Evolutionary conservation across 768 basidiomycete species (phyloP).

Genomic region (Sporobolomyces roseus): DNA sequence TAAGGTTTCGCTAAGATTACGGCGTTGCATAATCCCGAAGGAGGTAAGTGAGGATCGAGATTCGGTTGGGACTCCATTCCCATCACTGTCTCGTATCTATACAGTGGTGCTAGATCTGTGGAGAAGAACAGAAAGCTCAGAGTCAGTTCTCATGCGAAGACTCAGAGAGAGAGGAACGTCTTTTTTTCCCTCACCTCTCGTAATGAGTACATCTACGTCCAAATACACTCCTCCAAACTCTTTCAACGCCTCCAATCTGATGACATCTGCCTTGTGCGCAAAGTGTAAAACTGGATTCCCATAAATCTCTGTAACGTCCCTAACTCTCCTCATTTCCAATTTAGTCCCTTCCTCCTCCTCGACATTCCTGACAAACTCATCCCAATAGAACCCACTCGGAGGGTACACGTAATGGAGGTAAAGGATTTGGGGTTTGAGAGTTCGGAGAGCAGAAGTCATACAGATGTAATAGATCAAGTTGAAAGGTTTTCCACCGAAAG

Average conservation of each 20-base stretch:
- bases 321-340: slow-evolving; percentile 30
- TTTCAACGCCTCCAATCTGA: slow-evolving; percentile 40
- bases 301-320: slow-evolving; percentile 35
- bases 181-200: slow-evolving; percentile 39
- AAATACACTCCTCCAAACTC: slow-evolving; percentile 43
- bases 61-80: slow-evolving; percentile 42
- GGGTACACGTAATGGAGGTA: slow-evolving; percentile 48
- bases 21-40: slow-evolving; percentile 43
- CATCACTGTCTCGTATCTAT: slow-evolving; percentile 38
- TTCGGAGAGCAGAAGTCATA: slow-evolving; percentile 46
- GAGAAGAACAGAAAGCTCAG: neutral
- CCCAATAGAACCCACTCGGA: slow-evolving; percentile 48
- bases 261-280: slow-evolving; percentile 44
- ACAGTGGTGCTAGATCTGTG: slow-evolving; percentile 40
- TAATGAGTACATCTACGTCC: slow-evolving; percentile 41
- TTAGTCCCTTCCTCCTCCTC: slow-evolving; percentile 14
- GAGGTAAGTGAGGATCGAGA: slow-evolving; percentile 29
- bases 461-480: slow-evolving; percentile 46
- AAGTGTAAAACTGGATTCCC: slow-evolving; percentile 41
- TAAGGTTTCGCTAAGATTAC: slow-evolving; percentile 42
- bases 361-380: slow-evolving; percentile 35
- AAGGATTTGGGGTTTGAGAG: slow-evolving; percentile 46
- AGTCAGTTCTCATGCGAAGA: too few species aligned
- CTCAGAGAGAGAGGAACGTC: too few species aligned
- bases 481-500: slow-evolving; percentile 41